Conservation (phyloP, 805 yeast species). For the Starmerella gropengiesseri region DNA sequence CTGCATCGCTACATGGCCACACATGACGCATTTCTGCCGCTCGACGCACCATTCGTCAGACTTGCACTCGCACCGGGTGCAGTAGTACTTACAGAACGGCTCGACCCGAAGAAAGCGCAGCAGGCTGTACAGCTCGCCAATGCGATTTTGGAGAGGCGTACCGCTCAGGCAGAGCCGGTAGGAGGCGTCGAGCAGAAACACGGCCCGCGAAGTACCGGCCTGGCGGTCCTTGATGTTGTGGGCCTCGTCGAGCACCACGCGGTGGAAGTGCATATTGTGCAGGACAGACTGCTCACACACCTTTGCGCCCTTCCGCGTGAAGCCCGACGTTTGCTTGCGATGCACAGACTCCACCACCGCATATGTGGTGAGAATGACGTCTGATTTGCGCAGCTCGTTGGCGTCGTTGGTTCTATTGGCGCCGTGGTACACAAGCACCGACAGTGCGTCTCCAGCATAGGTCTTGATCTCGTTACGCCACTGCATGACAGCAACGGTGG, state of each 20-base stretch:
- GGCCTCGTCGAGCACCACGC: constrained; percentile 92
- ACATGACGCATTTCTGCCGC: constrained; percentile 69
- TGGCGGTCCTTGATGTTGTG: constrained; percentile 94
- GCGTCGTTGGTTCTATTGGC: constrained; percentile 54
- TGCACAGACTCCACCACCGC: constrained; percentile 81
- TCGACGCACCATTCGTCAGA: constrained; percentile 81
- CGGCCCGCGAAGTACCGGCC: constrained; percentile 87
- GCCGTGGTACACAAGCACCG: constrained; percentile 73
- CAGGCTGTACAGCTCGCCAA: constrained; percentile 91
- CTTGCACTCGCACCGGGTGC: constrained; percentile 84
- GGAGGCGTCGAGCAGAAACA: constrained; percentile 55
- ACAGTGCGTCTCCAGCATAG: constrained; percentile 64
- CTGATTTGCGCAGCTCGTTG: constrained; percentile 48
- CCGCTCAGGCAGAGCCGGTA: constrained; percentile 91
- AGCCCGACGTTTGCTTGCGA: constrained; percentile 75
- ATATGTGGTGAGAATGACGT: constrained; percentile 84
- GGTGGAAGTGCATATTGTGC: constrained; percentile 63
- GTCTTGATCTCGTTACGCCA: constrained; percentile 89
- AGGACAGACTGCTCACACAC: constrained; percentile 67
- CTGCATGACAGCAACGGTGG: constrained; percentile 97
- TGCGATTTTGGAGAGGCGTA: constrained; percentile 90
- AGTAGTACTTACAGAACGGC: constrained; percentile 82
- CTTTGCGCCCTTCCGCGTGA: constrained; percentile 56
- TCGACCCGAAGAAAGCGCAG: constrained; percentile 71
- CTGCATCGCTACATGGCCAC: constrained; percentile 89